Evolutionary conservation across 2,329 filamentous ascomycete species (phyloP), one percentile per base, ranked within the genome.

Genomic region (Cercospora zeae-maydis): DNA sequence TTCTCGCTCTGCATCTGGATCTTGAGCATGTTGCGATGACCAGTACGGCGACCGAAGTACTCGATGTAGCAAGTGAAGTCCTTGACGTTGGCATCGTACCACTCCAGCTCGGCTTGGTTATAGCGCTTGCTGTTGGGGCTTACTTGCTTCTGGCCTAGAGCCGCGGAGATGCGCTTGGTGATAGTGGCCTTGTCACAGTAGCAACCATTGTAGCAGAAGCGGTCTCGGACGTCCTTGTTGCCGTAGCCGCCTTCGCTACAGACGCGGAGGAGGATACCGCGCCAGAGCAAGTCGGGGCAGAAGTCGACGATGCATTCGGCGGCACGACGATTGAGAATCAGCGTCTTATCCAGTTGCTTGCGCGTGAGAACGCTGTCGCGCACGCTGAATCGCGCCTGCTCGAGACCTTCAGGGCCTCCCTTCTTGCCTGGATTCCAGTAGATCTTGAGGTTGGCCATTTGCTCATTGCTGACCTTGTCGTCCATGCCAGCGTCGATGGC

Each of bases 251-350:
- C 70, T 58, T 76, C 74, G 51, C 69, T 69, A 31, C 69, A 65
- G 27, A 76, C 72, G 47, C 73, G 74, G 13, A 76, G 68, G n/a
- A 76, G 69, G 42, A 68, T 70, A 47, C 71, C 70, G n/a, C 71
- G 69, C 70, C 71, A 74, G 51, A 76, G 70, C 33, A 74, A 62
- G 51, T 75, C 72, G 4, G 74, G 74, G 61, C 74, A 75, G 66
- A 76, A 75, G 67, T 76, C 74, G 64, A 76, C 69, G 37, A 75
- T 70, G 62, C 73, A 73, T 58, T 75, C 71, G 13, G 73, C 74
- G 16, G 74, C 74, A 21, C 67, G 64, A 19, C 62, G 56, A 21
- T 70, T 73, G 24, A 76, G 63, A 34, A 76, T 68, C 6, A 61
- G 65, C 13, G 59, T 67, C 19, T 68, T 57, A 2, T 64, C 63